phyloP scores from a whole-genome alignment of 148 eudicot species.

The Salicornia ramosissima region DNA sequence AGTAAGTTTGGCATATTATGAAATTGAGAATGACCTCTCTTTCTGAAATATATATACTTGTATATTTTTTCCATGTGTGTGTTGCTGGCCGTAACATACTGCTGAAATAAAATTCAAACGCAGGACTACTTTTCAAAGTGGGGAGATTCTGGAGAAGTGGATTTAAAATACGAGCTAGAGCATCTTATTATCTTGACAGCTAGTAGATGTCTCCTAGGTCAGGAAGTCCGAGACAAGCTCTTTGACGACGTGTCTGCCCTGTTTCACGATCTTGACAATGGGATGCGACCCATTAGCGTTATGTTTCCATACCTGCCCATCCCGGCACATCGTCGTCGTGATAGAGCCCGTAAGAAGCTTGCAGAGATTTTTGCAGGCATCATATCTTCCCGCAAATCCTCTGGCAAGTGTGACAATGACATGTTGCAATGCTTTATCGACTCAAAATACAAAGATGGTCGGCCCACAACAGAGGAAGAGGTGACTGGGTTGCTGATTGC shows the following conservation, averaged over 20 bases:
- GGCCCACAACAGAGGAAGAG: slow-evolving; percentile 71
- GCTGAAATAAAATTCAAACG: background rate
- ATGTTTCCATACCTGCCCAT: slow-evolving; percentile 90
- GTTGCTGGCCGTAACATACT: background rate
- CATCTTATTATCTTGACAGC: slow-evolving; percentile 91
- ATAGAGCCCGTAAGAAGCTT: slow-evolving; percentile 76
- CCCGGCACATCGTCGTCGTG: slow-evolving; percentile 84
- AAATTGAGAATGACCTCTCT: background rate
- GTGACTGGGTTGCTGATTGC: slow-evolving; percentile 93
- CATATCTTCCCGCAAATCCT: slow-evolving; percentile 58
- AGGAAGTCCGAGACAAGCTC: slow-evolving; percentile 88
- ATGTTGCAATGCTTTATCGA: slow-evolving; percentile 90
- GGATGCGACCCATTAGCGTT: slow-evolving; percentile 92
- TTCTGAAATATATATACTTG: too few species aligned
- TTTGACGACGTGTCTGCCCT: slow-evolving; percentile 95
- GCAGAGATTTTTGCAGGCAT: slow-evolving; percentile 60
- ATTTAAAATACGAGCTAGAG: slow-evolving; percentile 85
- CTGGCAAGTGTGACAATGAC: slow-evolving; percentile 67
- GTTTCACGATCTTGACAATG: slow-evolving; percentile 87
- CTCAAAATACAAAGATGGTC: slow-evolving; percentile 92
- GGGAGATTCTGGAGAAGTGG: slow-evolving; percentile 94
- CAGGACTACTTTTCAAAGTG: slow-evolving; percentile 93
- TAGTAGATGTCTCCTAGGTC: slow-evolving; percentile 85
- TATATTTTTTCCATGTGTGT: background rate
- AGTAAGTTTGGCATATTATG: too few species aligned